Conservation (phyloP, 306 rosid species). For the cucumber (Cucumis sativus) region Cucumber_9930_V3 NC_026657.2:6569501-6570000, state of each 20-base stretch:
- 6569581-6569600: not conserved
- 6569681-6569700: not conserved
- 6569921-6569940: not conserved
- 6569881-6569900: not conserved
- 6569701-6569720: not conserved
- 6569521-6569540: not conserved
- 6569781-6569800: not conserved
- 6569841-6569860: not conserved
- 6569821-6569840: not conserved
- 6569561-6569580: not conserved
- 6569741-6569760: not conserved
- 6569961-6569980: no score
- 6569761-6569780: not conserved
- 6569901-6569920: not conserved
- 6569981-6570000: not conserved
- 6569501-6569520: not conserved
- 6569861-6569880: not conserved
- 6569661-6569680: not conserved
- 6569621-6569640: not conserved
- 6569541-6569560: not conserved
- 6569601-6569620: not conserved
- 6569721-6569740: not conserved
- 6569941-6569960: not conserved
- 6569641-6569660: not conserved
- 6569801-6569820: not conserved